Evolutionary conservation across 306 rosid genomes (phyloP), one percentile per base, ranked within the genome.

Genomic region (Ceratonia siliqua): DNA sequence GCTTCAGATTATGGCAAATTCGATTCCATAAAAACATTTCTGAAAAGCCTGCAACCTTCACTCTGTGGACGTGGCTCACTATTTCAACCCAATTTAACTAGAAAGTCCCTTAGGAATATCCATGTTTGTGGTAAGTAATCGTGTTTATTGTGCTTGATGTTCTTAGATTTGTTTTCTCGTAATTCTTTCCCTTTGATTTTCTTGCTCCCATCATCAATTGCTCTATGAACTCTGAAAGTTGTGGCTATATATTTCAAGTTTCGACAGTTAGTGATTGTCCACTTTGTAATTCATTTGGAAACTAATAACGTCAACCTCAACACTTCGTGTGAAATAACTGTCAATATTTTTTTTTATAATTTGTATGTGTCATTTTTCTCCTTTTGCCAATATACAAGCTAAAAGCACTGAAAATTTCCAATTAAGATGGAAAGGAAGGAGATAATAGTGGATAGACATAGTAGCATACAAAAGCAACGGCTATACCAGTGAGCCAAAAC

Each of bases 1-100:
- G 8, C 22, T 70, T 75, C 81, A 85, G 94, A 53, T 75, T 49
- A 28, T 81, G 57, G 53, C n/a, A 77, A 74, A 30, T 83, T 77
- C 36, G 59, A 76, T 59, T 52, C 75, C 45, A 24, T 45, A 3
- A 84, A 46, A 69, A 61, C 70, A 49, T 42, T 75, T 11, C 27
- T 42, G 25, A 82, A 80, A 57, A 66, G 70, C 59, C 17, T 73
- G 20, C 62, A 73, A 57, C 81, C 75, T 49, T 52, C 76, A 17
- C 66, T 78, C 7, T 73, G 70, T 38, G 61, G 32, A 41, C 84
- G 84, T 49, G 59, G 79, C 78, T 70, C 79, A 43, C 10, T 67
- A 22, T 55, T 76, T 72, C 82, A 72, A 21, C 52, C 70, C 30
- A 56, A 13, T 24, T 15, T 43, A 18, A 74, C 76, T 18, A n/a